phyloP scores from a whole-genome alignment of 2,329 filamentous ascomycete genomes.

The Monosporascus cannonballus region DNA sequence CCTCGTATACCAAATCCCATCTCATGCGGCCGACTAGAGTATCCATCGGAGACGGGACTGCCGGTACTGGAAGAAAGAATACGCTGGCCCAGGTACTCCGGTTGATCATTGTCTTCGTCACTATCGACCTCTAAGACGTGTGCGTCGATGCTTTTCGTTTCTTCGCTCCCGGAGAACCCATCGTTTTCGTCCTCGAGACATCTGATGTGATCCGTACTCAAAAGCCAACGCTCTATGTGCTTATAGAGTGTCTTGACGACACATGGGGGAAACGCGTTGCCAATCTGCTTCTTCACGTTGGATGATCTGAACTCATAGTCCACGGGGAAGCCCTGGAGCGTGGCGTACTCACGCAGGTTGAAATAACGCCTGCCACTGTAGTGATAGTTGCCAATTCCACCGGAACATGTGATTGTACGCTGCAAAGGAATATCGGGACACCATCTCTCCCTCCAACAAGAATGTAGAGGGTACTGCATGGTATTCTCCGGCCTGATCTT shows the following conservation, averaged over 20 bases:
- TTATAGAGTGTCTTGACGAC: conserved; percentile 44
- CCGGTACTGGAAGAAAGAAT: conserved; percentile 1
- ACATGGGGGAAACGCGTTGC: conserved; percentile 69
- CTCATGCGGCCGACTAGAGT: not conserved
- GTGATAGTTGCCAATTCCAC: conserved; percentile 54
- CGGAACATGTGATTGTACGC: conserved; percentile 59
- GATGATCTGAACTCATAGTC: conserved; percentile 50
- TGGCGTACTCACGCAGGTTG: conserved; percentile 62
- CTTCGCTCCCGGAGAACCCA: conserved; percentile 7
- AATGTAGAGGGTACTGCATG: not conserved
- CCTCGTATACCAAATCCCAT: not conserved
- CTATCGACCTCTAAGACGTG: not conserved
- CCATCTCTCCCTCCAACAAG: conserved; percentile 29
- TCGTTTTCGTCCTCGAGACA: conserved; percentile 13
- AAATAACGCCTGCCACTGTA: conserved; percentile 57
- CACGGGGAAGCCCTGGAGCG: conserved; percentile 62
- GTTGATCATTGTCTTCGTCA: conserved; percentile 4
- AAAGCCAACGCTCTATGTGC: conserved; percentile 41
- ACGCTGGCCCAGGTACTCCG: conserved; percentile 14
- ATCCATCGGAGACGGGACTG: conserved; percentile 1
- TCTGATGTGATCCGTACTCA: conserved; percentile 34
- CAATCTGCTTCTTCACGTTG: conserved; percentile 58
- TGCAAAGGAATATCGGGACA: conserved; percentile 41
- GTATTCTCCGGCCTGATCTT: conserved; percentile 19
- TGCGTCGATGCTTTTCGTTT: not conserved